Base-by-base conservation (phyloP, 2,329 filamentous ascomycete genomes). In the Xylaria sp. region DNA sequence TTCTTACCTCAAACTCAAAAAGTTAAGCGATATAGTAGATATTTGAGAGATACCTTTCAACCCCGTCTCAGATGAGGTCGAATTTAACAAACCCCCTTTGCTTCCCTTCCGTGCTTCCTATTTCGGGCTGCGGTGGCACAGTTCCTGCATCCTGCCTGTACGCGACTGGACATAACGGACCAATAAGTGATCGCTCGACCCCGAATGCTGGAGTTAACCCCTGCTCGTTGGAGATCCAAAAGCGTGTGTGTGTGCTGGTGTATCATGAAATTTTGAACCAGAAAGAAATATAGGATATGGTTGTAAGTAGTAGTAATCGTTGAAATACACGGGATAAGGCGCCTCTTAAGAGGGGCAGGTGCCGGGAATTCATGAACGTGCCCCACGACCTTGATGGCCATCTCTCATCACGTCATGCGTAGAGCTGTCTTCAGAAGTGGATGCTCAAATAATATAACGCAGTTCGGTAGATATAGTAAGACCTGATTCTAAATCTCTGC, bases 321-420 rank as follows among this genome's bases (percentile, higher is more conserved):
- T 37, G 34, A 37, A 37, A 37, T 37, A 37, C 7, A 37, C 34
- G 10, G 18, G 60, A 54, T 48, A n/a, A 39, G 23, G 20, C 8
- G 20, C 28, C 41, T 56, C 34, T 57, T 52, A 64, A 44, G 64
- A 62, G 60, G 23, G 10, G 13, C 39, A n/a, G 28, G 37, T 6
- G 44, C 46, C 28, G n/a, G 39, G 39, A 25, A 48, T 46, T 39
- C 23, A 32, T 54, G 55, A 28, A 48, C n/a, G 23, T 37, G 39
- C 44, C 65, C 57, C 62, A 65, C 62, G 69, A 63, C 65, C 58
- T 70, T 63, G 65, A 66, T 70, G 69, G 69, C 46, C 48, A 34
- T 44, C 1, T 9, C 18, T 65, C 44, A 57, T 60, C 41, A 65
- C 50, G 56, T 44, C 56, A 60, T 56, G 13, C 8, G 7, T 41